Evolutionary conservation across 164 flowering plant species (phyloP).

Genomic region (Warburgia ugandensis): DNA sequence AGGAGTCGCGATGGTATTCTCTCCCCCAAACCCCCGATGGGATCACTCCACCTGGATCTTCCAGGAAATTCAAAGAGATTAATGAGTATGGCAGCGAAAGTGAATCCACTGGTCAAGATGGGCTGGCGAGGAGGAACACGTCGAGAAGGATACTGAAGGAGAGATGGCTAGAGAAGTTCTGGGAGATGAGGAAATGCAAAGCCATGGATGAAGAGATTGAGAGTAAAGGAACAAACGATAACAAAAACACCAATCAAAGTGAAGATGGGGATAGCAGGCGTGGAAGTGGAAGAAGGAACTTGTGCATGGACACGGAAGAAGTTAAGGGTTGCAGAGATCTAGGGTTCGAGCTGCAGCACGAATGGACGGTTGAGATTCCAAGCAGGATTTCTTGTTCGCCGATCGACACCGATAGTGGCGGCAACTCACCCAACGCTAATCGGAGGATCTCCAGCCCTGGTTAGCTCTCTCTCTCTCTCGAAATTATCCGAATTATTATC

Average conservation of each 20-base stretch:
- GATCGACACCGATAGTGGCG: constrained; percentile 48
- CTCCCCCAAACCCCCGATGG: constrained; percentile 20
- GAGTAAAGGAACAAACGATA: too few relatives aligned
- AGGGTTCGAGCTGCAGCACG: constrained; percentile 57
- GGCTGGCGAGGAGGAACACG: constrained; percentile 16
- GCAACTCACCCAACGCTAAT: constrained; percentile 48
- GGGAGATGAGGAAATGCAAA: constrained; percentile 8
- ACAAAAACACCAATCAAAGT: too few relatives aligned
- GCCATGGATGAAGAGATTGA: not conserved
- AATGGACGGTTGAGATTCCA: constrained; percentile 36
- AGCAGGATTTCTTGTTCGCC: constrained; percentile 25
- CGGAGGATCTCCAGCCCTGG: constrained; percentile 74
- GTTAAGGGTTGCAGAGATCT: constrained; percentile 67
- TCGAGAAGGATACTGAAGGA: constrained; percentile 13
- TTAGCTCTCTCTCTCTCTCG: constrained; percentile 10
- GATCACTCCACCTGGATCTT: constrained; percentile 9
- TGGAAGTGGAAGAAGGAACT: constrained; percentile 41
- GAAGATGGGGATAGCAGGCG: constrained; percentile 33
- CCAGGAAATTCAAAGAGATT: not conserved
- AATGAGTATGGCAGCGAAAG: constrained; percentile 50
- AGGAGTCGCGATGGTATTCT: constrained; percentile 18
- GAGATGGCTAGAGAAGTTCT: constrained; percentile 17
- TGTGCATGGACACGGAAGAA: constrained; percentile 64
- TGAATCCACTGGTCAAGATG: constrained; percentile 17
- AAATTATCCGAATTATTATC: not conserved